These are phyloP conservation scores for Straminergon stramineum DNA, from an alignment of 225 moss, liverwort and hornwort genomes.

Conservation along the genomic window DNA sequence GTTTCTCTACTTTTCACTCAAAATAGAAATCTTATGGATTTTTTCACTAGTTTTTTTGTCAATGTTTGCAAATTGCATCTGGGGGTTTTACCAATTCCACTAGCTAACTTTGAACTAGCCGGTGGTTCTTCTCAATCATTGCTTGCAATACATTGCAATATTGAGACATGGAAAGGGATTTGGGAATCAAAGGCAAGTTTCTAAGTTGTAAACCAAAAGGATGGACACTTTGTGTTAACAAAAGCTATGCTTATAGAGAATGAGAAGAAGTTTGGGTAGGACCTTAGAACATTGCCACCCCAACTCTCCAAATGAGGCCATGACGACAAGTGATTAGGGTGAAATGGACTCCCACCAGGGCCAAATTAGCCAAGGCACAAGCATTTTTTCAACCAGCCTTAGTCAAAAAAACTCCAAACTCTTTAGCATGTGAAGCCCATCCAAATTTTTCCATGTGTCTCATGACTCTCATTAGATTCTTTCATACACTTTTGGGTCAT, in stretches of 20 bases:
- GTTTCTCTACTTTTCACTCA: too few species aligned
- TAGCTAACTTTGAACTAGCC: too few species aligned
- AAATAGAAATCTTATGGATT: too few species aligned
- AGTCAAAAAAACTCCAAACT: neutral
- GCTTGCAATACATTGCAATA: neutral
- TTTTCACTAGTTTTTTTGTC: too few species aligned
- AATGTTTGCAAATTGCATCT: too few species aligned
- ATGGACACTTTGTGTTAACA: neutral
- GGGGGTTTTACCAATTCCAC: too few species aligned
- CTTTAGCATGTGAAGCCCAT: too few species aligned
- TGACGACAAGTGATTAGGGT: too few species aligned
- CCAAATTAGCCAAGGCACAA: accelerated
- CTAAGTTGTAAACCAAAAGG: neutral
- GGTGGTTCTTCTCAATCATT: too few species aligned
- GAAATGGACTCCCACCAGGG: neutral
- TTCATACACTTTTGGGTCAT: accelerated
- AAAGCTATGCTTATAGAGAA: neutral
- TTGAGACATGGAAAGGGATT: neutral
- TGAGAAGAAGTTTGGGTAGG: accelerated
- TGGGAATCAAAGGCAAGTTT: neutral
- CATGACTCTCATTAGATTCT: neutral
- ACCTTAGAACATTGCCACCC: neutral
- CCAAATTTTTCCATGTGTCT: neutral
- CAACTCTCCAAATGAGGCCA: neutral
- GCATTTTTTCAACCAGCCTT: neutral